Percentiles rank a stretch among this genome's conserved stretches.
Conservation (phyloP, 441 rosid genomes). For the Croton setiger region DNA sequence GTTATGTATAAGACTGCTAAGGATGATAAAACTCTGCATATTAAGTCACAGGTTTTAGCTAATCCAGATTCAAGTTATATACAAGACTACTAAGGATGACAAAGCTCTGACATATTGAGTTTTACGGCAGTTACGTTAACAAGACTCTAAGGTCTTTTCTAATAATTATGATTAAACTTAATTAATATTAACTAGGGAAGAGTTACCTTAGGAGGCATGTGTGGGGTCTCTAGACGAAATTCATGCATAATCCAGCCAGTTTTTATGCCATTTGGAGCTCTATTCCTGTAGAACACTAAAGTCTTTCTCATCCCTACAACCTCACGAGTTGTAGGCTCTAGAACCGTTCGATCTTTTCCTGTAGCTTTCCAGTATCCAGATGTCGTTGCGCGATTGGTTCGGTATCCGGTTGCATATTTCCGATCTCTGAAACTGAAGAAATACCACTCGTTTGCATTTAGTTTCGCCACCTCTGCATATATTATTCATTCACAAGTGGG, state of each 20-base stretch:
- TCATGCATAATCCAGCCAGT: slow-evolving; percentile 99
- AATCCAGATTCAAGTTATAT: too few relatives aligned
- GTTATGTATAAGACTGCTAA: too few relatives aligned
- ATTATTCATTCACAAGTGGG: background rate
- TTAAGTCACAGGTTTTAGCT: too few relatives aligned
- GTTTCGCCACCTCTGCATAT: slow-evolving; percentile 82
- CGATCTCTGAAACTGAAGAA: slow-evolving; percentile 95
- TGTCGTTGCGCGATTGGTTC: slow-evolving; percentile 80
- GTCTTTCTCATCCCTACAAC: slow-evolving; percentile 97
- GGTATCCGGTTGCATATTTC: slow-evolving; percentile 85
- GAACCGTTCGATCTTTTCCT: slow-evolving; percentile 85
- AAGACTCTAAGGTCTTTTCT: too few relatives aligned
- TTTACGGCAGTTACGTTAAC: too few relatives aligned
- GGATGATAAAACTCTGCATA: too few relatives aligned
- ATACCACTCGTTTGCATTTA: slow-evolving; percentile 91
- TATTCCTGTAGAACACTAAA: slow-evolving; percentile 72
- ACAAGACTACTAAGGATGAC: too few relatives aligned
- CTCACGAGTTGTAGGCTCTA: slow-evolving; percentile 57
- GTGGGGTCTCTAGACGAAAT: slow-evolving; percentile 86
- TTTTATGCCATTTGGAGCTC: slow-evolving; percentile 95
- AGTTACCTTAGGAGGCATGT: slow-evolving; percentile 83
- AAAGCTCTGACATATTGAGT: too few relatives aligned
- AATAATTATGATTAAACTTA: too few relatives aligned
- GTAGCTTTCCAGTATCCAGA: slow-evolving; percentile 98
- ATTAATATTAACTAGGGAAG: too few relatives aligned